Evolutionary conservation across 345 rosid genomes (phyloP), one percentile per base, ranked within the genome.

Genomic region (Luvunga scandens): DNA sequence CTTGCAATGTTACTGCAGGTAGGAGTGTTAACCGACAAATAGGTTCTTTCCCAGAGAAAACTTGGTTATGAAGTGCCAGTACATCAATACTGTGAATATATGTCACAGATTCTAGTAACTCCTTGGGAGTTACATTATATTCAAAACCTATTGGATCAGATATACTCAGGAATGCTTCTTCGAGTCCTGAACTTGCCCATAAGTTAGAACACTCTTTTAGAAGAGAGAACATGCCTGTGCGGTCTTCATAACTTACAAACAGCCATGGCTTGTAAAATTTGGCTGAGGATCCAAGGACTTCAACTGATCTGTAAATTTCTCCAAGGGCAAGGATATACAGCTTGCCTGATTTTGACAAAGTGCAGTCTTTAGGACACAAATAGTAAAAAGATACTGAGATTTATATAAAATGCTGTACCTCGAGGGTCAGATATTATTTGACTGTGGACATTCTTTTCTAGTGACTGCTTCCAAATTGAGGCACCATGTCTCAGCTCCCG

Each of bases 231-330:
- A 87, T 27, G 71, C 45, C 75, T 28, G 75, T 50, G 67, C 82
- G 69, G 76, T 88, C 78, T 67, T 85, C 69, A 16, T 88, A 85
- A 76, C 80, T 79, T 60, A 85, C 63, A 61, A 92, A 56, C 71
- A 92, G 75, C 98, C 98, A 96, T 38, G 98, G 95, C 83, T 85
- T 91, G 84, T 88, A 92, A 75, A 91, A 84, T 88, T 83, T 88
- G 50, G 80, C 81, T 2, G 98, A 85, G 62, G 85, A 86, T 84
- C 81, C 82, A 66, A 96, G 82, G 80, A 96, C 88, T 85, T 87
- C 86, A 45, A 81, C 86, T n/a, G 85, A 89, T 87, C 98, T 88
- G 87, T 86, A 92, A 75, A 96, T 86, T 82, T 96, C 98, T 68
- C 97, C 95, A 13, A 96, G 91, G 25, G 98, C 88, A 73, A 89